A percentile compares a stretch with the other conserved stretches of the same genome.
Evolutionary conservation across 805 yeast species (phyloP).

Genomic region (Ogataea sp.): DNA sequence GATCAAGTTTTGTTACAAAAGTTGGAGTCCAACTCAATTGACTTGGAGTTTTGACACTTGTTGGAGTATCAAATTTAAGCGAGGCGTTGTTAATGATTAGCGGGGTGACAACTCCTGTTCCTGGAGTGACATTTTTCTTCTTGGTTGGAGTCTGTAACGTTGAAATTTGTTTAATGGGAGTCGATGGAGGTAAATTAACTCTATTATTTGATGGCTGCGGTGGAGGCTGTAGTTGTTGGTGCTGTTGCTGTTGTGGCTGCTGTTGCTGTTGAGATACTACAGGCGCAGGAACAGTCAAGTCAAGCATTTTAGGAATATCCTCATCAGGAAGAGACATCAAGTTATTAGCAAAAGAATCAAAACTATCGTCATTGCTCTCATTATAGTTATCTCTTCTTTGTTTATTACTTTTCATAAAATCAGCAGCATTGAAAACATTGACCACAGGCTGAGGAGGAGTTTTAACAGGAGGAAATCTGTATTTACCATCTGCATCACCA

Average conservation of each 20-base stretch:
- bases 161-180: not conserved
- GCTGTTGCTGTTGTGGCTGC: not conserved
- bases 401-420: conserved; percentile 29
- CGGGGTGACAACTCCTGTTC: conserved; percentile 14
- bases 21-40: conserved; percentile 27
- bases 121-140: not conserved
- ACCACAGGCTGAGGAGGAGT: conserved; percentile 18
- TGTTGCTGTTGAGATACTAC: not conserved
- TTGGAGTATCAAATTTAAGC: conserved; percentile 19
- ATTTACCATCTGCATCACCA: conserved; percentile 36
- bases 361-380: not conserved
- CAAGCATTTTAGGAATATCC: no score
- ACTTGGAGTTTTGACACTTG: conserved; percentile 19
- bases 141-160: not conserved
- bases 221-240: not conserved
- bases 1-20: conserved; percentile 23
- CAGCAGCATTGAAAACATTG: conserved; percentile 33
- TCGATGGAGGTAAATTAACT: not conserved
- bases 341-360: not conserved
- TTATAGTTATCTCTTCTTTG: conserved; percentile 1
- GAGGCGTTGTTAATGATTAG: conserved; percentile 17
- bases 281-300: not conserved
- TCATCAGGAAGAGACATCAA: no score
- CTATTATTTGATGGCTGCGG: not conserved
- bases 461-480: conserved; percentile 46